phyloP scores from a whole-genome alignment of 2,329 filamentous ascomycete genomes.

The Coleophoma eucalyptorum region DNA sequence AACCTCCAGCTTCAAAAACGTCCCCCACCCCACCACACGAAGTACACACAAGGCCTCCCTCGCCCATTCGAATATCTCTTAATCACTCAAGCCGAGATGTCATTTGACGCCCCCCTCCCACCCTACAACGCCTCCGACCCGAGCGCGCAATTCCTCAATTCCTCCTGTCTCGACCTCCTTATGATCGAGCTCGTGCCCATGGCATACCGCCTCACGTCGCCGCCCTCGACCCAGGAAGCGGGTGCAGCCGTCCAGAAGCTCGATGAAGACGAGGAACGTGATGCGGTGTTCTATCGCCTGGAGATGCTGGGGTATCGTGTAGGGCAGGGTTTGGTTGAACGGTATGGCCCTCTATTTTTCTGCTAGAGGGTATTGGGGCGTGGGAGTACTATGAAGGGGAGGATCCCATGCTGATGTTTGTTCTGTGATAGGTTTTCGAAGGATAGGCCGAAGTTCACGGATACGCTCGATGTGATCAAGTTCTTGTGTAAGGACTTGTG shows the following conservation, averaged over 20 bases:
- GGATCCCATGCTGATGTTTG: background rate
- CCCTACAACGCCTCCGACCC: conserved; percentile 72
- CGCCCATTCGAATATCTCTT: background rate
- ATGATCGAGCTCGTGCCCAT: conserved; percentile 96
- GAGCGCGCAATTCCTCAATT: conserved; percentile 70
- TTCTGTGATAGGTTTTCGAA: conserved; percentile 61
- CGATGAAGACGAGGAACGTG: conserved; percentile 78
- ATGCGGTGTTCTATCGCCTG: conserved; percentile 80
- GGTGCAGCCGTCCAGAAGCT: conserved; percentile 4
- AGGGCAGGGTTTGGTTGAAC: conserved; percentile 85
- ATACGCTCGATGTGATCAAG: conserved; percentile 94
- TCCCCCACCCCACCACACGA: background rate
- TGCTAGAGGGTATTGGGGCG: too few species aligned
- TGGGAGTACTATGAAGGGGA: too few species aligned
- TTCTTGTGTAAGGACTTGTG: conserved; percentile 98
- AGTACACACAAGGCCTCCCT: background rate
- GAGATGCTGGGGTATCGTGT: conserved; percentile 88
- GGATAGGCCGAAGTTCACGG: conserved; percentile 82
- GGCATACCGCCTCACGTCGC: conserved; percentile 66
- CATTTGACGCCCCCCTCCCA: conserved; percentile 66
- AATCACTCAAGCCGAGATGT: conserved; percentile 46
- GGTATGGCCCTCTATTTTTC: conserved; percentile 47
- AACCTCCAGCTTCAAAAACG: background rate
- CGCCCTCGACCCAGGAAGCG: background rate
- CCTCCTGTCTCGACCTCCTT: conserved; percentile 87